Evolutionary conservation across 1,284 basidiomycete genomes (phyloP).

Genomic region (Gastroboletus turbinatus): DNA sequence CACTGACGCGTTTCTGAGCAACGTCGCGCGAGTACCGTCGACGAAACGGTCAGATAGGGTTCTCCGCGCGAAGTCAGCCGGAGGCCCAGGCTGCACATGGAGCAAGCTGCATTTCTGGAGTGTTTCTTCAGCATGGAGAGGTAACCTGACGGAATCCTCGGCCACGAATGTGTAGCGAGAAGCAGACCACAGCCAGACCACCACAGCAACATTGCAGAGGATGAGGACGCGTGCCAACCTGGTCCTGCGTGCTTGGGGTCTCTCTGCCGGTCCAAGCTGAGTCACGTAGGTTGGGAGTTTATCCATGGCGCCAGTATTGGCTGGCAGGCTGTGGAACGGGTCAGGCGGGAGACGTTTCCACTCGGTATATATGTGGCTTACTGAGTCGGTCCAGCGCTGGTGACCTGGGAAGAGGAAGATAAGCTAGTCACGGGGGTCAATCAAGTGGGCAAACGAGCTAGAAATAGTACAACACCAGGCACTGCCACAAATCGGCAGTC

Average conservation of each 20-base stretch:
- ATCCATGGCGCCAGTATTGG: constrained; percentile 23
- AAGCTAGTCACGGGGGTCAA: neutral
- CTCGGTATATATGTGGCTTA: constrained; percentile 3
- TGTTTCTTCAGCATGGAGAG: constrained; percentile 27
- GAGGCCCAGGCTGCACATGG: constrained; percentile 29
- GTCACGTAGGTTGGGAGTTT: constrained; percentile 25
- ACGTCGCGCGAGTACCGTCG: constrained; percentile 48
- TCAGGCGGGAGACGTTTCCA: neutral
- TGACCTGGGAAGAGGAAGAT: constrained; percentile 1
- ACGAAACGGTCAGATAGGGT: constrained; percentile 61
- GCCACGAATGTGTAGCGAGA: constrained; percentile 8
- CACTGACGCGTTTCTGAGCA: constrained; percentile 67
- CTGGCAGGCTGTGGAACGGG: neutral
- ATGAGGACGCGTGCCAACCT: constrained; percentile 13
- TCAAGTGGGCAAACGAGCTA: neutral
- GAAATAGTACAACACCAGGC: neutral
- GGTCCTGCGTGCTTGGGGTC: constrained; percentile 8
- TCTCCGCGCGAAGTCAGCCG: constrained; percentile 41
- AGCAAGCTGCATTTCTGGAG: constrained; percentile 32
- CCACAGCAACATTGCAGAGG: constrained; percentile 18
- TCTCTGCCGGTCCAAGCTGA: constrained; percentile 6
- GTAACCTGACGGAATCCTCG: constrained; percentile 18
- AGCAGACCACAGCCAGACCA: constrained; percentile 23
- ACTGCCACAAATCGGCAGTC: constrained; percentile 15
- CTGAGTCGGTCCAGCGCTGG: neutral